phyloP scores from a whole-genome alignment of 2,329 filamentous ascomycete genomes.

The Paecilomyces fulvus region DNA sequence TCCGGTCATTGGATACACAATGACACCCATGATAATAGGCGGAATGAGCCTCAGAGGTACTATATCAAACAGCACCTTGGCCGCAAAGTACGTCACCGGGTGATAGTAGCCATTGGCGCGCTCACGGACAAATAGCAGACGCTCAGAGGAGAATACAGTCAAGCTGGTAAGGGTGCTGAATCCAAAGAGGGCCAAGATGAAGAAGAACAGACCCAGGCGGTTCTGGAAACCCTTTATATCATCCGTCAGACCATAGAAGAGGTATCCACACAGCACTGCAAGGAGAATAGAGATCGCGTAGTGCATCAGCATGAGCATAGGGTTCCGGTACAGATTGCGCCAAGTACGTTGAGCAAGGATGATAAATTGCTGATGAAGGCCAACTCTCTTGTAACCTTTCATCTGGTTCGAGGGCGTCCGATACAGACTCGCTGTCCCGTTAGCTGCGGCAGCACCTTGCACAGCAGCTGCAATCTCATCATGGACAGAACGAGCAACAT shows the following conservation, averaged over 20 bases:
- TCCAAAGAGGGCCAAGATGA: conserved; percentile 87
- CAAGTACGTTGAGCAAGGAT: conserved; percentile 88
- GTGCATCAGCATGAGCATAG: conserved; percentile 96
- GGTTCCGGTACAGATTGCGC: conserved; percentile 95
- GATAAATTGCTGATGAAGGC: conserved; percentile 71
- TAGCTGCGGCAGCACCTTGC: conserved; percentile 55
- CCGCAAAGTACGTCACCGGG: conserved; percentile 84
- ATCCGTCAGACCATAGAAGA: conserved; percentile 93
- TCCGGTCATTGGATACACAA: conserved; percentile 97
- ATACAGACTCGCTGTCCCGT: conserved; percentile 54
- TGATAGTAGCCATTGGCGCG: conserved; percentile 95
- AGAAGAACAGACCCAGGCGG: conserved; percentile 93
- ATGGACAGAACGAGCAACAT: conserved; percentile 63
- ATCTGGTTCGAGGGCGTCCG: conserved; percentile 49
- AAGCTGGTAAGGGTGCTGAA: conserved; percentile 93
- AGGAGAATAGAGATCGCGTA: conserved; percentile 95
- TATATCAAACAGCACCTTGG: conserved; percentile 98
- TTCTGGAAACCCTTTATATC: conserved; percentile 98
- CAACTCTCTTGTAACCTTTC: conserved; percentile 73
- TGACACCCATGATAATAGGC: conserved; percentile 87
- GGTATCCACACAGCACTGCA: conserved; percentile 85
- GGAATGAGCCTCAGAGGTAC: conserved; percentile 89
- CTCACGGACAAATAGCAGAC: conserved; percentile 84
- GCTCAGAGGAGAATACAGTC: conserved; percentile 85
- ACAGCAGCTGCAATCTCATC: conserved; percentile 72